Evolutionary conservation across 352 stramenopile species (phyloP).

Genomic region (Phytophthora sp.): DNA sequence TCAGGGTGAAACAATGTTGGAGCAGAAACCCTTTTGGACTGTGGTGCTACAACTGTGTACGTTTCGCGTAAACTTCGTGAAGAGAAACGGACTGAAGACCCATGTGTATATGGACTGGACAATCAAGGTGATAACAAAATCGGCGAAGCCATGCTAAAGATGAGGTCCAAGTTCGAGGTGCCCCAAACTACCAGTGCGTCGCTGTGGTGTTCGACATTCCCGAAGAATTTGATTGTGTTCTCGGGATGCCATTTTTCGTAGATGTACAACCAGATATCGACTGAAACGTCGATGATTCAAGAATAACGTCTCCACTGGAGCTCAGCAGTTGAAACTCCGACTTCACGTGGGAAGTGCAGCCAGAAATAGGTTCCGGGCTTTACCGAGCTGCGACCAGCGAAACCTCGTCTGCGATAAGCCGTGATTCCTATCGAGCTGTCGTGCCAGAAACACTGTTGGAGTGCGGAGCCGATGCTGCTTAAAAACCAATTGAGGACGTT

Average conservation of each 20-base stretch:
- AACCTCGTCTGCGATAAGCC: slow-evolving; percentile 4
- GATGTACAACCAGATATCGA: slow-evolving; percentile 20
- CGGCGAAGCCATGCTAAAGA: slow-evolving; percentile 3
- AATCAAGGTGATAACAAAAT: slow-evolving; percentile 23
- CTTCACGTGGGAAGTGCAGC: slow-evolving; percentile 2
- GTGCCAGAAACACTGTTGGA: slow-evolving; percentile 15
- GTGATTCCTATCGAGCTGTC: slow-evolving; percentile 12
- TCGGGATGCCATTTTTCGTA: slow-evolving; percentile 15
- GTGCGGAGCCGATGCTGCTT: slow-evolving; percentile 1
- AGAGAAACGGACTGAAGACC: neutral
- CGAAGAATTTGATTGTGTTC: too few species aligned
- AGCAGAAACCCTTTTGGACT: slow-evolving; percentile 15
- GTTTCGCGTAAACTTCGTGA: neutral
- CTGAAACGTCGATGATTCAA: slow-evolving; percentile 21
- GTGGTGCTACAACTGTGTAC: slow-evolving; percentile 15
- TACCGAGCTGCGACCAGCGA: slow-evolving; percentile 5
- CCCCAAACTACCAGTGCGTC: slow-evolving; percentile 7
- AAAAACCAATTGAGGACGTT: too few species aligned
- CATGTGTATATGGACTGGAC: slow-evolving; percentile 1
- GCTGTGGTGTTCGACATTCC: slow-evolving; percentile 9
- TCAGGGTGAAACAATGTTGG: neutral
- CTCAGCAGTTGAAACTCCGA: slow-evolving; percentile 2
- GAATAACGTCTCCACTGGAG: neutral
- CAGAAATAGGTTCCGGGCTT: slow-evolving; percentile 7
- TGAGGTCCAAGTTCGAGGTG: slow-evolving; percentile 2